These are phyloP conservation scores for Cicer chorassanicum DNA, from an alignment of 306 rosid genomes.

Conservation along the genomic window DNA sequence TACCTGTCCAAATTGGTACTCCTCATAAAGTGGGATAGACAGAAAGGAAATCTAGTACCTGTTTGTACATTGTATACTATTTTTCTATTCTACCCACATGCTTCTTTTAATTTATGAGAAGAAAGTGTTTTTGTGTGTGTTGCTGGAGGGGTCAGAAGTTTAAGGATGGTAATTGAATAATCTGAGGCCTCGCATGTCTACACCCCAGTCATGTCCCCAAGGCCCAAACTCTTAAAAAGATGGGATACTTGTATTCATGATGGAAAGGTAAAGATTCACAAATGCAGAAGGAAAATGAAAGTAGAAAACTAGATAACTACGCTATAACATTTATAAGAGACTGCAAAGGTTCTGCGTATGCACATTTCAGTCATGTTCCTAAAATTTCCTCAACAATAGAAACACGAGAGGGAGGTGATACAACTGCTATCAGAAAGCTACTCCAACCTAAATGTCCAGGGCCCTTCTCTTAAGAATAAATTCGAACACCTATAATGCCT, in stretches of 20 bases:
- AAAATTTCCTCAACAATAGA: slow-evolving; percentile 13
- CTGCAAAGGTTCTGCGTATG: slow-evolving; percentile 1
- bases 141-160: background rate
- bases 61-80: background rate
- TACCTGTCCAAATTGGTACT: slow-evolving; percentile 57
- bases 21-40: slow-evolving; percentile 30
- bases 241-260: background rate
- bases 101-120: background rate
- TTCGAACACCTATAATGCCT: slow-evolving; percentile 18
- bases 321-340: background rate
- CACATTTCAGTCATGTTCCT: slow-evolving; percentile 19
- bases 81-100: background rate
- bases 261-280: background rate
- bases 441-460: slow-evolving; percentile 1
- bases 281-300: slow-evolving; percentile 10
- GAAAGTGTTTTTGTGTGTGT: background rate
- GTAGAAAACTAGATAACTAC: background rate
- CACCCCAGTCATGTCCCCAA: background rate
- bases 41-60: background rate
- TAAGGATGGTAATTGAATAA: background rate
- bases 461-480: background rate
- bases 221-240: background rate
- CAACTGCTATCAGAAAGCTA: slow-evolving; percentile 23
- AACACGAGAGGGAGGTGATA: slow-evolving; percentile 17
- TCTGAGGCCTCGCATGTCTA: background rate